phyloP scores from a whole-genome alignment of 2,329 filamentous ascomycete species.

The Hymenoscyphus scutula region DNA sequence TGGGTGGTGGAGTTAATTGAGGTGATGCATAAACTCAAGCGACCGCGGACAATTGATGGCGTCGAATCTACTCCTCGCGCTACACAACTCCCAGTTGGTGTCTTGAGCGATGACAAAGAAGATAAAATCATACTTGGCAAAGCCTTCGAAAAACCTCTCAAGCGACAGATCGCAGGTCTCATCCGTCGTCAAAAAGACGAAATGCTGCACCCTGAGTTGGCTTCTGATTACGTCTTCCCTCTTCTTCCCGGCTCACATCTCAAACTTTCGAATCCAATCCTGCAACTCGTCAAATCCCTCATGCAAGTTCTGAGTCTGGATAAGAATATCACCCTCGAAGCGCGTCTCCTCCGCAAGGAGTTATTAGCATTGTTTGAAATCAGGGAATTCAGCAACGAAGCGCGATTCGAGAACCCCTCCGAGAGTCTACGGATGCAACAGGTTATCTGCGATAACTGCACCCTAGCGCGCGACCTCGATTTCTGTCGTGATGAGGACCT shows the following conservation, averaged over 20 bases:
- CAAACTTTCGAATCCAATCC: conserved; percentile 65
- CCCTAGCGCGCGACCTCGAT: conserved; percentile 83
- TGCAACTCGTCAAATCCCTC: conserved; percentile 88
- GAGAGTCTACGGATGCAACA: conserved; percentile 70
- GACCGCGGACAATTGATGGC: conserved; percentile 50
- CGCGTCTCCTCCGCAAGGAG: conserved; percentile 83
- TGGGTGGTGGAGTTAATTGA: conserved; percentile 96
- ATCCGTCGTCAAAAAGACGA: conserved; percentile 84
- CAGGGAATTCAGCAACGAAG: conserved; percentile 86
- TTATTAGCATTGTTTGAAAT: conserved; percentile 88
- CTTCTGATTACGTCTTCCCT: conserved; percentile 84
- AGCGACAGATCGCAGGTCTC: conserved; percentile 81
- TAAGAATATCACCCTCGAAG: conserved; percentile 86
- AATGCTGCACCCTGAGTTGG: conserved; percentile 83
- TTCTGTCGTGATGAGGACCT: conserved; percentile 87
- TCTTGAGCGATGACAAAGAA: conserved; percentile 58
- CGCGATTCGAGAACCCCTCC: conserved; percentile 83
- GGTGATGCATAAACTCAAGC: conserved; percentile 86
- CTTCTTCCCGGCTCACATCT: conserved; percentile 70
- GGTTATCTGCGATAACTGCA: conserved; percentile 87
- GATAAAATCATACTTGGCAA: conserved; percentile 69
- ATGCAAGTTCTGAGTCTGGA: conserved; percentile 92
- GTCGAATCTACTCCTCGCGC: conserved; percentile 52
- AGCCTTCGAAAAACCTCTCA: conserved; percentile 81
- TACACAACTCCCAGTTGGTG: conserved; percentile 57